Conservation (phyloP, 1,284 basidiomycete species). For the Heterobasidion annosum region DNA sequence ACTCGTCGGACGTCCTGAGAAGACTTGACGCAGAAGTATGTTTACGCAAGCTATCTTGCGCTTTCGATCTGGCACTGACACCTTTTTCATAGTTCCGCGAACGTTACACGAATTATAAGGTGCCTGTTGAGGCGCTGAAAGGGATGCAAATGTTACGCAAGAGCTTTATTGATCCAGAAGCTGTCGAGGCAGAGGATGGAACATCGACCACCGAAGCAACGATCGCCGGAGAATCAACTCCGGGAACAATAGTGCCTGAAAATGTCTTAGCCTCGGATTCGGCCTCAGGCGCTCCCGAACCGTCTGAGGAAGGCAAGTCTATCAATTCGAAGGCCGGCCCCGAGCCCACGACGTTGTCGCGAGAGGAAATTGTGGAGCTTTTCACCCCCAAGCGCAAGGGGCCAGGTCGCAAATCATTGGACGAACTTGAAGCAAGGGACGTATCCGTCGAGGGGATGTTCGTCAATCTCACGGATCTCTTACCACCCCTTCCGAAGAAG, state of each 20-base stretch:
- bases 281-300: too few relatives aligned
- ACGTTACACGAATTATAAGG: conserved; percentile 69
- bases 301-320: too few relatives aligned
- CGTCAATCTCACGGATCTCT: conserved; percentile 65
- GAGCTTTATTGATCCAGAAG: neutral
- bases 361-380: neutral
- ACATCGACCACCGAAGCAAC: neutral
- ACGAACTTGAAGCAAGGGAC: neutral
- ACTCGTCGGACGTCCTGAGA: conserved; percentile 77
- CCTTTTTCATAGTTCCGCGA: conserved; percentile 52
- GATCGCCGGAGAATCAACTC: neutral
- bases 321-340: too few relatives aligned
- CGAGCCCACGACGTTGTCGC: neutral
- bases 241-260: neutral
- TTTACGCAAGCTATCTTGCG: neutral
- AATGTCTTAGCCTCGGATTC: neutral
- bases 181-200: neutral
- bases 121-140: conserved; percentile 55
- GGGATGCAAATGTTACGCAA: conserved; percentile 15
- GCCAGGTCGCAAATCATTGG: neutral
- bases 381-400: neutral
- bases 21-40: conserved; percentile 53
- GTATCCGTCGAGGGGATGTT: conserved; percentile 41
- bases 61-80: conserved; percentile 2
- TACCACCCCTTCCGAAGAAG: conserved; percentile 82